Percentiles rank a stretch among this genome's conserved stretches.
Conservation (phyloP, 2,329 filamentous ascomycete species). For the Arthrobotrys megalospora region DNA sequence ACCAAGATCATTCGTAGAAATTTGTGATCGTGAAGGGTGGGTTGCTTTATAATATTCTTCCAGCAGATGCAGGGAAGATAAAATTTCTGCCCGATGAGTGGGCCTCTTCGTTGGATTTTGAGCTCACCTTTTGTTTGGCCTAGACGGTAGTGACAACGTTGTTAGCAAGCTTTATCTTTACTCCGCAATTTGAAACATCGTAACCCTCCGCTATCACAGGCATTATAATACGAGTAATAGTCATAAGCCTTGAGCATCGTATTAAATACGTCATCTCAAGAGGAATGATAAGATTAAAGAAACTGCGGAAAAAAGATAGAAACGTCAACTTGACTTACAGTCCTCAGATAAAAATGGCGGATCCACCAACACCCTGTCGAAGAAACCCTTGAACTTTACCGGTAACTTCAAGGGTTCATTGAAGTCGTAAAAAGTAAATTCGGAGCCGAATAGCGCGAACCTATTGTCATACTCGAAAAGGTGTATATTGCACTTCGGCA, state of each 20-base stretch:
- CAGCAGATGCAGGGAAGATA: not conserved
- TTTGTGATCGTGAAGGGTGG: conserved; percentile 35
- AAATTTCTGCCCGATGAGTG: conserved; percentile 5
- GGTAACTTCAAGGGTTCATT: conserved; percentile 74
- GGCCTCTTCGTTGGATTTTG: conserved; percentile 28
- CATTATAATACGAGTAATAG: not conserved
- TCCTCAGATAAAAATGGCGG: conserved; percentile 85
- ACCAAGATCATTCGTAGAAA: conserved; percentile 43
- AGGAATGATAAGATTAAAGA: conserved; percentile 10
- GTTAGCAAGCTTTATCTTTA: conserved; percentile 27
- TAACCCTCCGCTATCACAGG: not conserved
- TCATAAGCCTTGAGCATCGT: not conserved
- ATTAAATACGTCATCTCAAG: conserved; percentile 6
- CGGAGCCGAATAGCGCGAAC: conserved; percentile 78
- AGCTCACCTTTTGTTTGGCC: conserved; percentile 58
- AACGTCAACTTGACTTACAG: conserved; percentile 74
- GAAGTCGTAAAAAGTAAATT: conserved; percentile 83
- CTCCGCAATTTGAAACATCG: conserved; percentile 14
- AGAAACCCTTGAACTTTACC: conserved; percentile 68
- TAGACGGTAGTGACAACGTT: conserved; percentile 19
- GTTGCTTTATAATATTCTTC: conserved; percentile 18
- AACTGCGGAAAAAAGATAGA: conserved; percentile 66
- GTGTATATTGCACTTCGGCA: conserved; percentile 72
- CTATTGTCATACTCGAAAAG: conserved; percentile 82
- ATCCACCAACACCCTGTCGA: conserved; percentile 81